phyloP scores from a whole-genome alignment of 2,329 filamentous ascomycete species.

The Fonsecaea nubica region DNA sequence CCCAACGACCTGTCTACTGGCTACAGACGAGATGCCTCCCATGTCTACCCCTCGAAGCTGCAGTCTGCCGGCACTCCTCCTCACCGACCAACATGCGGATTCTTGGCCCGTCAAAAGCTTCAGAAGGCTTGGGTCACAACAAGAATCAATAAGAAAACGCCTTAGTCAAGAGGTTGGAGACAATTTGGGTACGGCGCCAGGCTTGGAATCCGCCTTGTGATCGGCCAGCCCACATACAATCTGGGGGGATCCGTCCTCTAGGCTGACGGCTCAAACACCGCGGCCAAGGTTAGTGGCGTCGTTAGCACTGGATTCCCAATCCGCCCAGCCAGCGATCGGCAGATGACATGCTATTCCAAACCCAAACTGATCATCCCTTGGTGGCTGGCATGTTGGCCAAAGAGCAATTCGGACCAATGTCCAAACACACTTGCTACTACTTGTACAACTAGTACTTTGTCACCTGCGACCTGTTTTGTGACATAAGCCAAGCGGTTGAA shows the following conservation, averaged over 20 bases:
- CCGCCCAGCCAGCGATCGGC: conserved; percentile 22
- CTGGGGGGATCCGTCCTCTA: conserved; percentile 13
- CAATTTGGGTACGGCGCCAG: not conserved
- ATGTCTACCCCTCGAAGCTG: not conserved
- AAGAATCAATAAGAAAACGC: conserved; percentile 12
- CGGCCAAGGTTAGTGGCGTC: conserved; percentile 23
- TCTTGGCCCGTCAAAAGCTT: conserved; percentile 11
- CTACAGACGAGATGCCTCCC: not conserved
- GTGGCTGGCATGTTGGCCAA: not conserved
- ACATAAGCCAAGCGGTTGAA: not conserved
- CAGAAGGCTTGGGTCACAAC: conserved; percentile 10
- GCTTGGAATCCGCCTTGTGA: conserved; percentile 12
- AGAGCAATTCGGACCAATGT: not conserved
- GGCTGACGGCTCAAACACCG: conserved; percentile 24
- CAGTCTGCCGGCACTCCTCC: not conserved
- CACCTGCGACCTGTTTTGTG: not conserved
- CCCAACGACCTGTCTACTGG: not conserved
- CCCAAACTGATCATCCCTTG: conserved; percentile 14
- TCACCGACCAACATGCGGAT: not conserved
- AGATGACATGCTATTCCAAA: conserved; percentile 21
- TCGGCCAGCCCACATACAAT: conserved; percentile 7
- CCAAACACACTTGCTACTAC: not conserved
- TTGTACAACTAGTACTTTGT: not conserved
- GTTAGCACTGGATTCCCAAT: not conserved
- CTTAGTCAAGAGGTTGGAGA: not conserved